Conservation (phyloP, 257 asterid genomes). For the Scutellaria galericulata region DNA sequence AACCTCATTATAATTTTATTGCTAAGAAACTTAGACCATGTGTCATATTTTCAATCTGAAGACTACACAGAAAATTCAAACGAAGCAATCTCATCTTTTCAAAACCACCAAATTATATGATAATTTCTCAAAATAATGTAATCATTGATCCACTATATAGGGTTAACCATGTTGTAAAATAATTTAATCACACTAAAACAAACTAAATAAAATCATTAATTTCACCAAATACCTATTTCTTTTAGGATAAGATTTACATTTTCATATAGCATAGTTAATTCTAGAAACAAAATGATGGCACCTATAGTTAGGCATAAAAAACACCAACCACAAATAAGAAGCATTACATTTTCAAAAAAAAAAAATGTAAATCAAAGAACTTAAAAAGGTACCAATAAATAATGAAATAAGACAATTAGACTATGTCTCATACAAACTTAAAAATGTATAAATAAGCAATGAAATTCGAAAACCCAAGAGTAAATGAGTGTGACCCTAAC, state of each 20-base stretch:
- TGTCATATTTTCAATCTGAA: no score
- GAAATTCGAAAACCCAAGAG: no score
- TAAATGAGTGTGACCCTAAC: no score
- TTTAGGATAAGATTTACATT: conserved; percentile 10
- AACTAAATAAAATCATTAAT: neutral
- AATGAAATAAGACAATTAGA: no score
- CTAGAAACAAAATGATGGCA: conserved; percentile 4
- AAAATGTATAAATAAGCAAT: no score
- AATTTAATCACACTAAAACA: neutral
- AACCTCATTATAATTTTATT: no score
- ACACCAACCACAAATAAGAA: conserved; percentile 34
- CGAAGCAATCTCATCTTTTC: conserved; percentile 17
- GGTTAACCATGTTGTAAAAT: conserved; percentile 19
- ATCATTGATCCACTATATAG: conserved; percentile 36
- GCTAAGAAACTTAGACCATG: no score
- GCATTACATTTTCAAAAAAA: neutral
- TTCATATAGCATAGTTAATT: conserved; percentile 4
- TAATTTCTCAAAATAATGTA: conserved; percentile 18
- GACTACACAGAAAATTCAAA: conserved; percentile 8
- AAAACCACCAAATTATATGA: conserved; percentile 25
- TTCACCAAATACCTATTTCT: neutral
- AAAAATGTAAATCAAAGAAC: no score
- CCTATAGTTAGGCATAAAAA: conserved; percentile 5
- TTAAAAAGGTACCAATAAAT: no score
- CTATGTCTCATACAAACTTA: no score